Conservation (phyloP, 179 eudicot species). For the Silene vulgaris region DNA sequence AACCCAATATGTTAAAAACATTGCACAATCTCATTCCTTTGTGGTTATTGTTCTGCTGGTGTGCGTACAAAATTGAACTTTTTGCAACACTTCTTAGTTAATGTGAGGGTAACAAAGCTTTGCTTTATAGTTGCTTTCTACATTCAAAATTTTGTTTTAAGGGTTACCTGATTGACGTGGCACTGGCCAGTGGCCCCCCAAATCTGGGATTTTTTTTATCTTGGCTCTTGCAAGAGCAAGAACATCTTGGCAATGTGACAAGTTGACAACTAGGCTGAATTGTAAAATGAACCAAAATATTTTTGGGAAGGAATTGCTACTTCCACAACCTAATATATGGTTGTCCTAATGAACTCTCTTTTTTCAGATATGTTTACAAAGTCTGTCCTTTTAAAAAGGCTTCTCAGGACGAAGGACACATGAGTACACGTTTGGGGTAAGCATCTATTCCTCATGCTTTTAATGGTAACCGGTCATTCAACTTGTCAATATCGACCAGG, state of each 20-base stretch:
- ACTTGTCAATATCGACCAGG: no score
- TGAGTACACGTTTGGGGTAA: constrained; percentile 90
- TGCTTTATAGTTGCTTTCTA: neutral
- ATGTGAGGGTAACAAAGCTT: neutral
- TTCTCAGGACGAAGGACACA: constrained; percentile 86
- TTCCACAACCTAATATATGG: constrained; percentile 11
- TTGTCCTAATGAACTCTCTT: constrained; percentile 6
- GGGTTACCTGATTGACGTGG: neutral
- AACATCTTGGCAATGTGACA: neutral
- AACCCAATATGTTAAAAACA: constrained; percentile 8
- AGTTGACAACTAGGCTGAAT: neutral
- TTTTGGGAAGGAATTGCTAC: constrained; percentile 9
- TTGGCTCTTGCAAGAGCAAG: neutral
- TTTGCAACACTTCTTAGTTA: neutral
- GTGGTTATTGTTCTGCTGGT: neutral
- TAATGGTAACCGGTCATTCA: no score
- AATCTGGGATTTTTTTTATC: neutral
- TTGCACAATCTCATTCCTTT: neutral
- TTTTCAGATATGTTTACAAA: constrained; percentile 82
- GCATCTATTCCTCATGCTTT: constrained; percentile 19
- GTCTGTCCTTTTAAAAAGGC: constrained; percentile 93
- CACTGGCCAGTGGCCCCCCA: no score
- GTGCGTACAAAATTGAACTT: neutral
- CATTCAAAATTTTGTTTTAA: neutral
- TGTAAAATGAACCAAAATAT: constrained; percentile 2